phyloP scores from a whole-genome alignment of 345 rosid species.

The Eucalyptus melliodora region DNA sequence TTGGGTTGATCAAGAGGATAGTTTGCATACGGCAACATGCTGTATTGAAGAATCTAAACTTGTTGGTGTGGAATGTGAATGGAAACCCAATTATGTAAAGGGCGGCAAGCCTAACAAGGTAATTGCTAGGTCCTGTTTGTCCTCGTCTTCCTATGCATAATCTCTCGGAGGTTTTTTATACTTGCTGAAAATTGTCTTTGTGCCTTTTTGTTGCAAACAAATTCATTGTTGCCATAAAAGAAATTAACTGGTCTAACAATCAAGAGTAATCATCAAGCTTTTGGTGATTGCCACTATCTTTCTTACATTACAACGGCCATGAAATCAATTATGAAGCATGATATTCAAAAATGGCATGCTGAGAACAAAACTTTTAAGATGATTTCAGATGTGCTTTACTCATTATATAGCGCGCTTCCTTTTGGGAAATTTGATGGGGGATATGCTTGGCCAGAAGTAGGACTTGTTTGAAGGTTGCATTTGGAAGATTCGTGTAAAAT shows the following conservation, averaged over 20 bases:
- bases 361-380: neutral
- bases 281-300: neutral
- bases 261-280: neutral
- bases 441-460: neutral
- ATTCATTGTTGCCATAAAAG: neutral
- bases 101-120: slow-evolving; percentile 77
- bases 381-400: neutral
- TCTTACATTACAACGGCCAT: neutral
- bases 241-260: neutral
- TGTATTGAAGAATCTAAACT: slow-evolving; percentile 63
- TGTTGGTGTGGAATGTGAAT: slow-evolving; percentile 77
- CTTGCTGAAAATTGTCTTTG: neutral
- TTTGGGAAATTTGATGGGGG: neutral
- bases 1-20: slow-evolving; percentile 70
- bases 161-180: neutral
- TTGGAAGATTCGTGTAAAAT: neutral
- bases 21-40: slow-evolving; percentile 42
- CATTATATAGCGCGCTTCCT: neutral
- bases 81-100: slow-evolving; percentile 83
- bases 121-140: neutral
- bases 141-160: neutral
- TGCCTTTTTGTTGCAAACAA: neutral
- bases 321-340: neutral
- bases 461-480: neutral
- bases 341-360: neutral